Percentiles rank a stretch among this genome's conserved stretches.
phyloP scores from a whole-genome alignment of 305 asterid genomes.

The Plantago coronopus region DNA sequence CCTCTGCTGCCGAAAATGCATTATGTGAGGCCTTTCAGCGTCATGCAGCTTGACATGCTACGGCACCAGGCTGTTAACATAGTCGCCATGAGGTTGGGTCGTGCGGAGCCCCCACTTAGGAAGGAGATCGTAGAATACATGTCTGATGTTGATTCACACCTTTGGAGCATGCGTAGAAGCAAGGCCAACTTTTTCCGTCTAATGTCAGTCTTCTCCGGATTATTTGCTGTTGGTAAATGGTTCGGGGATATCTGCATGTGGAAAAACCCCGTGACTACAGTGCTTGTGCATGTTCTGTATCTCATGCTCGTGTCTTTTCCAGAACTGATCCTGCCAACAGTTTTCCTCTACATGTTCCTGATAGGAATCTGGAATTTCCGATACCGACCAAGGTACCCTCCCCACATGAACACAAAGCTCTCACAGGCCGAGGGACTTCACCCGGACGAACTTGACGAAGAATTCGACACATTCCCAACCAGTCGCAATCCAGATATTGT shows the following conservation, averaged over 20 bases:
- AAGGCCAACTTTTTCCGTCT: constrained; percentile 60
- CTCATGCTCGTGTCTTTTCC: constrained; percentile 57
- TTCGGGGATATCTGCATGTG: constrained; percentile 49
- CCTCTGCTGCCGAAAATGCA: constrained; percentile 66
- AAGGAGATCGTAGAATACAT: constrained; percentile 63
- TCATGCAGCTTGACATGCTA: constrained; percentile 57
- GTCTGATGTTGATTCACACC: constrained; percentile 59
- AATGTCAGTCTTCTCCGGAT: constrained; percentile 45
- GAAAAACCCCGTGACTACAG: constrained; percentile 54
- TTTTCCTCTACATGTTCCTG: constrained; percentile 68
- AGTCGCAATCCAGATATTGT: constrained; percentile 63
- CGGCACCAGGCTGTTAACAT: constrained; percentile 66
- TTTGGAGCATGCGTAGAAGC: constrained; percentile 71
- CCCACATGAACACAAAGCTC: constrained; percentile 75
- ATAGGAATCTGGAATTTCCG: constrained; percentile 75
- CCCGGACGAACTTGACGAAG: constrained; percentile 74
- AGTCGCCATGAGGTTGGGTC: constrained; percentile 49
- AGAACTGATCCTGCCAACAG: constrained; percentile 51
- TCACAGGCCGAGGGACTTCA: constrained; percentile 73
- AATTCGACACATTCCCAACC: constrained; percentile 69
- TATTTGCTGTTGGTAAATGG: constrained; percentile 54
- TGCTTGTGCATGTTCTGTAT: constrained; percentile 52
- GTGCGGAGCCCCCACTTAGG: constrained; percentile 60
- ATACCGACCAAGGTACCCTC: constrained; percentile 67
- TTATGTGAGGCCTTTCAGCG: constrained; percentile 48